phyloP scores from a whole-genome alignment of 202 grass and related monocot genomes.

The Schoenoplectus tabernaemontani region DNA sequence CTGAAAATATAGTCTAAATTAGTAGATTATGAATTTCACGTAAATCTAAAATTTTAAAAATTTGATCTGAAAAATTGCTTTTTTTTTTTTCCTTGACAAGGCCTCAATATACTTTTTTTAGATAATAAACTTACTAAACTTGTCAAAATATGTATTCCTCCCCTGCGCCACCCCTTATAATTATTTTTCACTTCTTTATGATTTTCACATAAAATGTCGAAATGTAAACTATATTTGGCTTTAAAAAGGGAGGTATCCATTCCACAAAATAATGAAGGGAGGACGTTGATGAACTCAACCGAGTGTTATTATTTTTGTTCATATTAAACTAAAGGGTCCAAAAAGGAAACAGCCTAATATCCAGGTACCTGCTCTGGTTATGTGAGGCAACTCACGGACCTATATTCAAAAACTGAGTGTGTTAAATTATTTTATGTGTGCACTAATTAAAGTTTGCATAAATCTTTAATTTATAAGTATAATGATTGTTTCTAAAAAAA shows the following conservation, averaged over 20 bases:
- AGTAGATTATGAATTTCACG: too few relatives aligned
- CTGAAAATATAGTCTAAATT: too few relatives aligned
- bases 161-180: too few relatives aligned
- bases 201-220: not conserved
- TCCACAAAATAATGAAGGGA: not conserved
- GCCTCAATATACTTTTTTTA: too few relatives aligned
- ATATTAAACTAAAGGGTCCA: not conserved
- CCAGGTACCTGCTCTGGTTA: not conserved
- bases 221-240: not conserved
- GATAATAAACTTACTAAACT: too few relatives aligned
- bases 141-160: too few relatives aligned
- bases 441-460: too few relatives aligned
- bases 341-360: not conserved
- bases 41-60: too few relatives aligned
- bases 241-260: not conserved
- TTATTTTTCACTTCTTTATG: not conserved
- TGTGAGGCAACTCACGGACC: not conserved
- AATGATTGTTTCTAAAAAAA: too few relatives aligned
- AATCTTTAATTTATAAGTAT: too few relatives aligned
- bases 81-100: too few relatives aligned
- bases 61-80: too few relatives aligned
- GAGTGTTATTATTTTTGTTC: not conserved
- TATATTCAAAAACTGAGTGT: not conserved
- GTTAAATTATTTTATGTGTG: not conserved
- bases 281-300: not conserved